These are phyloP conservation scores for Paecilomyces sp. DNA, from an alignment of 2,329 filamentous ascomycete genomes.

Conservation along the genomic window DNA sequence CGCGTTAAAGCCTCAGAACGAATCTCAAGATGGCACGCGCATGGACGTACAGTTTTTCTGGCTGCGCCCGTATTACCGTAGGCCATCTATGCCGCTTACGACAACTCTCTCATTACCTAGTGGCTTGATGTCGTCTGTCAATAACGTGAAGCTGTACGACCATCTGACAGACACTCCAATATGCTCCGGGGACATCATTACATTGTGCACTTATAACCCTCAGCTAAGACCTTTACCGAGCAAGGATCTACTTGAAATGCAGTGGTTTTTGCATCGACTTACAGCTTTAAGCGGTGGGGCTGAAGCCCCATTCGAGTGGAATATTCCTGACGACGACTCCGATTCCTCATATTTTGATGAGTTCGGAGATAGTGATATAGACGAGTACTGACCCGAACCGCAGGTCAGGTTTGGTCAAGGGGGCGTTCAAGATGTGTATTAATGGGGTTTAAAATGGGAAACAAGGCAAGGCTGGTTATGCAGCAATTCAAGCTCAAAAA, in stretches of 20 bases:
- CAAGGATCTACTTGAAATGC: background rate
- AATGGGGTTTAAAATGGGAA: too few relatives aligned
- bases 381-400: too few relatives aligned
- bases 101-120: background rate
- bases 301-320: background rate
- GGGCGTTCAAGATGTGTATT: too few relatives aligned
- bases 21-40: background rate
- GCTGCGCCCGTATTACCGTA: background rate
- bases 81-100: background rate
- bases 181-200: slow-evolving; percentile 1
- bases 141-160: background rate
- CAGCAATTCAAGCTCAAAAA: too few relatives aligned
- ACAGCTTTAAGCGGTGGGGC: background rate
- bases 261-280: slow-evolving; percentile 3
- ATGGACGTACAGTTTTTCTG: background rate
- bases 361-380: too few relatives aligned
- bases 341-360: too few relatives aligned
- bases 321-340: background rate
- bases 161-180: background rate
- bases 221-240: background rate
- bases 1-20: background rate
- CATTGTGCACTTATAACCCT: slow-evolving; percentile 1
- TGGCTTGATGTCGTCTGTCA: background rate
- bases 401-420: too few relatives aligned
- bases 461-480: too few relatives aligned